Base-by-base conservation (phyloP, 164 flowering plant species). In the Echeveria elegans region DNA sequence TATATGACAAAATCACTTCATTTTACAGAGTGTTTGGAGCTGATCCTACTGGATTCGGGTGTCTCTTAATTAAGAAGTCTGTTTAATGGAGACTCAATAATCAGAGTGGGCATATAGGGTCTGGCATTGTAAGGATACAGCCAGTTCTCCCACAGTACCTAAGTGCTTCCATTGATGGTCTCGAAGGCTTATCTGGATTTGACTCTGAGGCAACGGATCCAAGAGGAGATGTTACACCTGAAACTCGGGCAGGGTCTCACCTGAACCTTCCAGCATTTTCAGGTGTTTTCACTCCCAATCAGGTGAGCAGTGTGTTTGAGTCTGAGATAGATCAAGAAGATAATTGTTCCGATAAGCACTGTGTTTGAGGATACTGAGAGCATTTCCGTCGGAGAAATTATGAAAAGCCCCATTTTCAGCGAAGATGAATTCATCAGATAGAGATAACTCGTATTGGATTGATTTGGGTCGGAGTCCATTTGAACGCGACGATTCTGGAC, bases 31-130 rank as follows among this genome's bases (percentile, higher is more conserved):
- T 90, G 6, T 90, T 90, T 72, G 97, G 97, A 0, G 81, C 69
- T 72, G 97, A 90, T 63, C 97, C 97, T 14, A 86, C 89, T 78
- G 97, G 97, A 24, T 90, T 90, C 76, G 97, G 97, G 15, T 90
- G 97, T 70, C 93, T 90, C 41, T 78, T n/a, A 6, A 90, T 90
- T 45, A 90, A 90, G 75, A 90, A 90, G 70, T 88, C 97, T 37
- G 97, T 87, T 23, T 83, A 88, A 82, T 81, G 70, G 28, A 77
- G 85, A 77, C 81, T 90, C 63, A 91, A 86, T 29, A 87, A 71
- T 72, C 89, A 86, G 47, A 72, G 80, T 37, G 97, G 95, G 41
- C 66, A 68, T 64, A 77, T 92, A n/a, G 95, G 95, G 28, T 82
- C 92, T 32, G 97, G 97, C 61, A 88, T 90, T 80, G 97, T 90